These are phyloP conservation scores for Sugiyamaella castrensis DNA, from an alignment of 1,139 yeast species.

Conservation along the genomic window DNA sequence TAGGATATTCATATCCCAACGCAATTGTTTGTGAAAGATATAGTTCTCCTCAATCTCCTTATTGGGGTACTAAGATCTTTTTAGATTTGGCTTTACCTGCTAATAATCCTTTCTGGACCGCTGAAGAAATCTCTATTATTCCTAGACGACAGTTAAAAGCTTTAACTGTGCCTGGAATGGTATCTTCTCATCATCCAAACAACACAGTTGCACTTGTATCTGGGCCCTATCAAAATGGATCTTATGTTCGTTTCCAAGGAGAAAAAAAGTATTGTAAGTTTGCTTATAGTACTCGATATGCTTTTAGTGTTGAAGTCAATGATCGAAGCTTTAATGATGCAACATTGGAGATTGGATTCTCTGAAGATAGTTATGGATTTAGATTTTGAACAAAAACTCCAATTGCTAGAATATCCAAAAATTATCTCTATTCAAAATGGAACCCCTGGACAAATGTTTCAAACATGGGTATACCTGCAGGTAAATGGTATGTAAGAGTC, in stretches of 20 bases:
- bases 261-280: slow-evolving; percentile 38
- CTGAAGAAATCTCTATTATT: slow-evolving; percentile 20
- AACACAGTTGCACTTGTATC: slow-evolving; percentile 33
- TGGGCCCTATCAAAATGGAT: slow-evolving; percentile 32
- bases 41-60: slow-evolving; percentile 37
- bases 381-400: slow-evolving; percentile 21
- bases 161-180: slow-evolving; percentile 28
- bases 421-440: slow-evolving; percentile 31
- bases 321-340: slow-evolving; percentile 21
- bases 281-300: slow-evolving; percentile 36
- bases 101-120: slow-evolving; percentile 29
- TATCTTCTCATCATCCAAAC: slow-evolving; percentile 27
- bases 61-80: slow-evolving; percentile 36
- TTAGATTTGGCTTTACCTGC: slow-evolving; percentile 26
- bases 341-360: slow-evolving; percentile 25
- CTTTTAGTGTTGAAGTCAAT: slow-evolving; percentile 30
- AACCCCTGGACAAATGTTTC: slow-evolving; percentile 28
- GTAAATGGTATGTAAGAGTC: slow-evolving; percentile 31
- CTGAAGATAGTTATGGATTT: slow-evolving; percentile 22
- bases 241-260: slow-evolving; percentile 27
- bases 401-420: slow-evolving; percentile 28
- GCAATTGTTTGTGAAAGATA: slow-evolving; percentile 33
- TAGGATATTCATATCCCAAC: slow-evolving; percentile 37
- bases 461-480: slow-evolving; percentile 31
- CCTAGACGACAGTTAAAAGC: slow-evolving; percentile 9